Base-by-base conservation (phyloP, 169 alveolate genomes). In the Eimeria maxima region DNA sequence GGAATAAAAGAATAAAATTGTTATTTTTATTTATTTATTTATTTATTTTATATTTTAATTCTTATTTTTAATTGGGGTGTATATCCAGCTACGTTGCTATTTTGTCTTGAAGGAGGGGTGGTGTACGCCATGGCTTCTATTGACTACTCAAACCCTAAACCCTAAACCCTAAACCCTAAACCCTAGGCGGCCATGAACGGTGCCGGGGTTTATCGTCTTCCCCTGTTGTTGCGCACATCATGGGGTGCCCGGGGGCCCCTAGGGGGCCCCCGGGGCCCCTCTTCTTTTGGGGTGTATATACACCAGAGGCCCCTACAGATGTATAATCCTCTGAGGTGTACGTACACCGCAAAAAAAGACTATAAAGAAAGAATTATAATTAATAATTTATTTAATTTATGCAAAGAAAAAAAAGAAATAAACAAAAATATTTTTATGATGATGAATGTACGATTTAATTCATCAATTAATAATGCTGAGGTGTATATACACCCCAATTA, bases 121-220 rank as follows among this genome's bases (percentile, higher is more conserved):
- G n/a, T n/a, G n/a, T n/a, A 7, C 76, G 76, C 76, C 76, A 22
- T 65, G 2, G 80, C 42, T 5, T 2, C 18, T 11, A 47, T 5
- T 29, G 45, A 44, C 45, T 69, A 10, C 80, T 47, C 27, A 69
- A 69, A 69, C 80, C 80, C 80, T 69, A 69, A 69, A 69, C 80
- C 80, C 80, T 69, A 69, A 69, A 69, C 80, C 80, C 80, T 69
- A 69, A 69, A 69, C 80, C 80, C 80, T 69, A 69, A 69, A 69
- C 80, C 80, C 80, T 69, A 14, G 11, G 11, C 57, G 57, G 57
- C 57, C 5, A 50, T 50, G 57, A 5, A 50, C 18, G 57, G 57
- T 50, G 67, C 18, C 18, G 67, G 24, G 16, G 67, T 57, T 5
- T 57, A 57, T 57, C 3, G 7, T 24, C 18, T 18, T 57, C n/a